Evolutionary conservation across 495 filamentous ascomycete species (phyloP).

Genomic region (Achaetomiella virescens): DNA sequence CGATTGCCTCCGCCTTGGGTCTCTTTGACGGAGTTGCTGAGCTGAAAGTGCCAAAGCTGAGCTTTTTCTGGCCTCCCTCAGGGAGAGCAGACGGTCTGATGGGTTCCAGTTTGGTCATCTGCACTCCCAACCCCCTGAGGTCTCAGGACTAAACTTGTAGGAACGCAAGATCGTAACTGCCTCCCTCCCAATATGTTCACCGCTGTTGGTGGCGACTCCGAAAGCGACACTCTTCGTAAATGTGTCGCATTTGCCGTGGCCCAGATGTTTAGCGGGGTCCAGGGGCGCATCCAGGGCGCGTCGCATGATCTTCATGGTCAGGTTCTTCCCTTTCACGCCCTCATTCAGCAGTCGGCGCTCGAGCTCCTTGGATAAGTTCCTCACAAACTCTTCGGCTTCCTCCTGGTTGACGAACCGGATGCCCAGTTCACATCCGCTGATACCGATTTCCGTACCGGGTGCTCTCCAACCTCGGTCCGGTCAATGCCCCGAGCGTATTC

Average conservation of each 20-base stretch:
- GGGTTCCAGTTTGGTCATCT: slow-evolving; percentile 86
- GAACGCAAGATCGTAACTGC: slow-evolving; percentile 73
- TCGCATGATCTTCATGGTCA: slow-evolving; percentile 91
- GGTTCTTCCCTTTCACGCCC: slow-evolving; percentile 73
- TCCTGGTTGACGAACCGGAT: slow-evolving; percentile 85
- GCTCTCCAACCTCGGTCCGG: slow-evolving; percentile 75
- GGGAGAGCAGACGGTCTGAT: slow-evolving; percentile 46
- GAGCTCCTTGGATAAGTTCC: slow-evolving; percentile 74
- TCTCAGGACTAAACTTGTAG: slow-evolving; percentile 83
- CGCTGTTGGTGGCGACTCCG: slow-evolving; percentile 71
- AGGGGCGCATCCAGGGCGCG: slow-evolving; percentile 79
- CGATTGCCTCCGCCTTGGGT: slow-evolving; percentile 24
- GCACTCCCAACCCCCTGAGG: slow-evolving; percentile 79
- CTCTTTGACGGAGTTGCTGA: slow-evolving; percentile 20
- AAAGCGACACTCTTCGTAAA: slow-evolving; percentile 82
- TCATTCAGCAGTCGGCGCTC: slow-evolving; percentile 74
- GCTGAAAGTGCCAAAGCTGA: slow-evolving; percentile 18
- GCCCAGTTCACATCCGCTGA: slow-evolving; percentile 96
- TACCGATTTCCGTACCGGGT: slow-evolving; percentile 75
- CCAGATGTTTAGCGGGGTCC: slow-evolving; percentile 89
- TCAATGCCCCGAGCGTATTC: slow-evolving; percentile 91
- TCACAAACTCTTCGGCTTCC: slow-evolving; percentile 86
- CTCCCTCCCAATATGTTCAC: slow-evolving; percentile 66
- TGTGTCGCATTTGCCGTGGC: slow-evolving; percentile 89
- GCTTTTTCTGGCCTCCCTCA: slow-evolving; percentile 41